Base-by-base conservation (phyloP, 441 rosid genomes). In the Syzygium syzygioides region DNA sequence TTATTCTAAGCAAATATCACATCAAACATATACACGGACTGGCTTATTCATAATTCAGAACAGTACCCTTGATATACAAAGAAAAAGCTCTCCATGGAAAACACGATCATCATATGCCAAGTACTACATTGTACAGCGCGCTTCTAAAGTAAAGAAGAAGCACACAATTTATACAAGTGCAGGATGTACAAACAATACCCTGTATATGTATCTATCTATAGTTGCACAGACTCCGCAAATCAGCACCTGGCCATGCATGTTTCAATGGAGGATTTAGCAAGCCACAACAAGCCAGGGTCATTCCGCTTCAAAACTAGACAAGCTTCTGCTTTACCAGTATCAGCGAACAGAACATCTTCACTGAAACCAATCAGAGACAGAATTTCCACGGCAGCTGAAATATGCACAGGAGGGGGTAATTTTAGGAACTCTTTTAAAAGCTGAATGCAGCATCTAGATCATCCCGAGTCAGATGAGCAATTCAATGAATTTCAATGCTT, bases 241-340 rank as follows among this genome's bases (percentile, higher is more conserved):
- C 68, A 23, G 94, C 95, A 92, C 86, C 88, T 89, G 56, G 93
- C 91, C 80, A 90, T 87, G 88, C 90, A 90, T 9, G 96, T 90
- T 91, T 96, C 98, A 2, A 98, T 93, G 89, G 94, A 93, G 87
- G 99, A 94, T 90, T 96, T 97, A 50, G 96, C 99, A 85, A 98
- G 97, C 99, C 99, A 98, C 94, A 97, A 89, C 83, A 98, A 92
- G 57, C 99, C 99, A 23, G 95, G 98, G 91, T 98, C 99, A 68
- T 98, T 96, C 79, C 99, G 91, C 94, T 95, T 96, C 94, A 98
- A 71, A 84, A 95, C 97, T 86, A 98, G 86, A 86, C 93, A 98
- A 85, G 94, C 87, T 89, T 97, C 98, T 25, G 89, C 88, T 60
- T 89, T 91, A 55, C 98, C 98, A 13, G 87, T 90, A 41, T 90